phyloP scores from a whole-genome alignment of 768 basidiomycete genomes.

The Leucocoprinus birnbaumii region DNA sequence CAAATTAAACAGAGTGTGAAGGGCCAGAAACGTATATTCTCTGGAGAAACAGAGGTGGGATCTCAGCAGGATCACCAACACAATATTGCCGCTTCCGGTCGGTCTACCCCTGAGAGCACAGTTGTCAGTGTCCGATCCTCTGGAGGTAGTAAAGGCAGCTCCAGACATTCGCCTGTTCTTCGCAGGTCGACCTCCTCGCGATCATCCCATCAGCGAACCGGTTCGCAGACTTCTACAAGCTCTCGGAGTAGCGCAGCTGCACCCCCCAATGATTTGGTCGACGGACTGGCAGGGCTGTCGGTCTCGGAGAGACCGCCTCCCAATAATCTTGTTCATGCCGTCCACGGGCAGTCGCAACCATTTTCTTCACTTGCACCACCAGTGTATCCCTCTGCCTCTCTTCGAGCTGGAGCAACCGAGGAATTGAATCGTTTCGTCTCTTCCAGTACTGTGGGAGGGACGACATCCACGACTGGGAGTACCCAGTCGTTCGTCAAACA shows the following conservation, averaged over 20 bases:
- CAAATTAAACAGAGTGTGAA: constrained; percentile 82
- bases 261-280: constrained; percentile 13
- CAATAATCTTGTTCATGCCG: constrained; percentile 15
- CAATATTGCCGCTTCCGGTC: background rate
- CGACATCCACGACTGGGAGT: constrained; percentile 68
- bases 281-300: constrained; percentile 23
- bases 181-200: constrained; percentile 30
- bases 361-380: constrained; percentile 28
- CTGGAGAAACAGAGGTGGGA: constrained; percentile 55
- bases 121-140: constrained; percentile 1
- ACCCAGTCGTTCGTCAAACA: constrained; percentile 86
- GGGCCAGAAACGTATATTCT: constrained; percentile 69
- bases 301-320: constrained; percentile 21
- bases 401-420: constrained; percentile 52
- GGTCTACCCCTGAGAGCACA: constrained; percentile 14
- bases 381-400: constrained; percentile 50
- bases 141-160: constrained; percentile 29
- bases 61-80: constrained; percentile 29
- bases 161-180: constrained; percentile 21
- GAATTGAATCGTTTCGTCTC: constrained; percentile 90
- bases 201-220: constrained; percentile 17
- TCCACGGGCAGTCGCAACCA: constrained; percentile 14
- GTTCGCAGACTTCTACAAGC: constrained; percentile 21
- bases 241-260: background rate
- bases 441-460: constrained; percentile 79